Base-by-base conservation (phyloP, 2,329 filamentous ascomycete genomes). In the Plectosphaerella plurivora region DNA sequence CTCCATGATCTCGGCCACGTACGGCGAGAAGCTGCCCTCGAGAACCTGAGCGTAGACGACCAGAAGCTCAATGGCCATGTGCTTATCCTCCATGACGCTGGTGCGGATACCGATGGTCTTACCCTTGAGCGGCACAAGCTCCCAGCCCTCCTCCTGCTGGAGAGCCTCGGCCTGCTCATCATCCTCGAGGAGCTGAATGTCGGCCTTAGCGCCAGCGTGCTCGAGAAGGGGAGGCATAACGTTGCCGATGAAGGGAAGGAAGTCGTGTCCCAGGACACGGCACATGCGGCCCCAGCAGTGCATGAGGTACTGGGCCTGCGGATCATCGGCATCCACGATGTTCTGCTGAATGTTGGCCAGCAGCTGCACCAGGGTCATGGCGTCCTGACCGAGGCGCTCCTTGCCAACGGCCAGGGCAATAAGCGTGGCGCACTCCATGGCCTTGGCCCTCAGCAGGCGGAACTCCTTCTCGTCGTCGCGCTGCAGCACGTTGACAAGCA, bases 221-320 rank as follows among this genome's bases (percentile, higher is more conserved):
- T 95, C 87, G 53, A 97, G 80, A 52, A 99, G 79, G 18, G 94
- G 94, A 7, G 93, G 93, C 85, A 99, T 97, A 57, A 99, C 94
- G 48, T 85, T 92, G 37, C 87, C 85, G 51, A 99, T 79, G 77
- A 95, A 99, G 15, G 92, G 92, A 12, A 97, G 78, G 70, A 99
- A 99, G 62, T 97, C 92, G 47, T 82, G 75, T 18, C 89, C 91
- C 57, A 99, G 81, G 28, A 99, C 93, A 59, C 94, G 87, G 72
- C 93, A 97, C 94, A 99, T 99, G 47, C 94, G 86, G 50, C 94
- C 94, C 94, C 94, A 99, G 75, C 94, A 99, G 77, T 99, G 94
- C 73, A 99, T 89, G 36, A 99, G 81, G 68, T 99, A 99, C 63
- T 96, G 93, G 15, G 91, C 89, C 70, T 99, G 94, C 39, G 94